Evolutionary conservation across 2,329 filamentous ascomycete species (phyloP).

Genomic region (Chaetomiaceae sp.): DNA sequence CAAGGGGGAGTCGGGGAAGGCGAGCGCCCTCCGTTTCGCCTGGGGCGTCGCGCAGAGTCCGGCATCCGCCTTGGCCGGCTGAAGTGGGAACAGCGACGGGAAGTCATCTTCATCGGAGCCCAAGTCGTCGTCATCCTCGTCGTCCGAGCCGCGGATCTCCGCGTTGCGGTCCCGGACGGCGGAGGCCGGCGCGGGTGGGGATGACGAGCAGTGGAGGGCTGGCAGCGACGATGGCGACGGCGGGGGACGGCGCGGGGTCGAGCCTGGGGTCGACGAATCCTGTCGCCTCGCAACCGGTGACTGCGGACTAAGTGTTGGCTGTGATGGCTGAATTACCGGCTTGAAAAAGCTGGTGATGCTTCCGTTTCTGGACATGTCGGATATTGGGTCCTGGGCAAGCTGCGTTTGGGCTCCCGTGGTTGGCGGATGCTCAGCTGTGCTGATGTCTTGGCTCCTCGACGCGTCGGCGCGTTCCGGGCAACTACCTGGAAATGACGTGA

Average conservation of each 20-base stretch:
- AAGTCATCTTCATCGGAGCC: slow-evolving; percentile 42
- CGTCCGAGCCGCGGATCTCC: slow-evolving; percentile 65
- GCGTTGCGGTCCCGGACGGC: slow-evolving; percentile 41
- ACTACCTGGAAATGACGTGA: too few species aligned
- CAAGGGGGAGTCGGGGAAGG: slow-evolving; percentile 41
- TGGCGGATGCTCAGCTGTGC: background rate
- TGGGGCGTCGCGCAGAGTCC: slow-evolving; percentile 37
- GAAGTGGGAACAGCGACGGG: slow-evolving; percentile 31
- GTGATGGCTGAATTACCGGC: too few species aligned
- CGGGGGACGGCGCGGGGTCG: slow-evolving; percentile 4
- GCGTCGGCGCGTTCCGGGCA: too few species aligned
- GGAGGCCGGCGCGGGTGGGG: slow-evolving; percentile 22
- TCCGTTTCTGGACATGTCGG: slow-evolving; percentile 25
- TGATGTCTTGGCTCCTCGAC: slow-evolving; percentile 5
- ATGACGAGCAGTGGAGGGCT: slow-evolving; percentile 14
- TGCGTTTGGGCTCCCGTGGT: background rate
- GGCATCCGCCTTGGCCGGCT: slow-evolving; percentile 4
- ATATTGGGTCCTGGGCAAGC: background rate
- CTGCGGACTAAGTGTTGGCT: slow-evolving; percentile 9
- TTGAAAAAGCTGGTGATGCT: slow-evolving; percentile 37
- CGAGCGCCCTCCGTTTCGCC: slow-evolving; percentile 39
- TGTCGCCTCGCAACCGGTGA: background rate
- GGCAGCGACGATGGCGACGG: slow-evolving; percentile 10
- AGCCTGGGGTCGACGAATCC: slow-evolving; percentile 8
- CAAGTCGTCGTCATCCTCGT: slow-evolving; percentile 59